These are phyloP conservation scores for Saturnispora quitensis DNA, from an alignment of 805 yeast species.

Conservation along the genomic window DNA sequence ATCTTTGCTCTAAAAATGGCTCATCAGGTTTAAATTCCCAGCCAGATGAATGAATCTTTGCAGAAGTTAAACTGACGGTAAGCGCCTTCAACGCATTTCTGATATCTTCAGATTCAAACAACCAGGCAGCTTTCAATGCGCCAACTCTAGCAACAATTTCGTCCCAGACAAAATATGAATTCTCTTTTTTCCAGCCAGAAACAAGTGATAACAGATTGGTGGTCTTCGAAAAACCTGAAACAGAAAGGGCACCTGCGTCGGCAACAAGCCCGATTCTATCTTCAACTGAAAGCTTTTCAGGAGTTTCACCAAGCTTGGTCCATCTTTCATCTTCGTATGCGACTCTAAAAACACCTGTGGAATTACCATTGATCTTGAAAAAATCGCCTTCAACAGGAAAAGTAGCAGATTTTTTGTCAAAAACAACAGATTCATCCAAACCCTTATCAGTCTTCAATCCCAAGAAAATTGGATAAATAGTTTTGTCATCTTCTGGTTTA, in stretches of 20 bases:
- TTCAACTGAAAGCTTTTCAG: constrained; percentile 34
- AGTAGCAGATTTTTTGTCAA: constrained; percentile 18
- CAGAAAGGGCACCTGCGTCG: constrained; percentile 43
- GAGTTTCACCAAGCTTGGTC: constrained; percentile 30
- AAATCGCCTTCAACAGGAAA: constrained; percentile 20
- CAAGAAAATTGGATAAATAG: constrained; percentile 52
- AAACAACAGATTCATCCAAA: constrained; percentile 23
- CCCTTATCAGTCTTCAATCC: constrained; percentile 24
- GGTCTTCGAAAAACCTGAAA: constrained; percentile 38
- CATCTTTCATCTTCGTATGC: constrained; percentile 35
- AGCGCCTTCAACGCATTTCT: constrained; percentile 28
- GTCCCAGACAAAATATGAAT: constrained; percentile 47
- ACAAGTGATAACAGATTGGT: constrained; percentile 39
- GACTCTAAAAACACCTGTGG: constrained; percentile 47
- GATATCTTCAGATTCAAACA: constrained; percentile 32
- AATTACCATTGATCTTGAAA: constrained; percentile 44
- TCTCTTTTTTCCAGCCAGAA: constrained; percentile 30
- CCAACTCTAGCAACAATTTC: constrained; percentile 39
- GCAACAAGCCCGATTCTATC: constrained; percentile 51
- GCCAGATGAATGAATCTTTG: constrained; percentile 42
- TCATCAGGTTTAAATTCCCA: constrained; percentile 83
- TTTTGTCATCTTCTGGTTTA: constrained; percentile 48
- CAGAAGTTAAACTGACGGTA: constrained; percentile 21
- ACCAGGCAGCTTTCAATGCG: constrained; percentile 23
- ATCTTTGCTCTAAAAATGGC: constrained; percentile 27